Percentiles rank a stretch among this genome's conserved stretches.
Evolutionary conservation across 2,329 filamentous ascomycete genomes (phyloP).

Genomic region (Graphiopsis chlorocephala): DNA sequence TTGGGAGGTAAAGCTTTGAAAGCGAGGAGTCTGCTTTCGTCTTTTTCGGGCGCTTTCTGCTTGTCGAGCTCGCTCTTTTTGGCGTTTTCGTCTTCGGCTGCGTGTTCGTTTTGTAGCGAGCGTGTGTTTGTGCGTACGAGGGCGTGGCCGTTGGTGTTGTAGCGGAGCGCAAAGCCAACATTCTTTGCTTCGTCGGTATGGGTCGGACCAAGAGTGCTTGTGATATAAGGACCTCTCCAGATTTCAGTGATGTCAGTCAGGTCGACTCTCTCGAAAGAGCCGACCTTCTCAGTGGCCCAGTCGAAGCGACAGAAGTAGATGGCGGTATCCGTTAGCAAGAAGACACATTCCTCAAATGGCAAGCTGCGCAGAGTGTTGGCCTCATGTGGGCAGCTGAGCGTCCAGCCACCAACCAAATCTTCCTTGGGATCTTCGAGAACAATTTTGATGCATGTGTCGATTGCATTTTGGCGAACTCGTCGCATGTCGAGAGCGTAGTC

Average conservation of each 20-base stretch:
- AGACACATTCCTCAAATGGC: conserved; percentile 82
- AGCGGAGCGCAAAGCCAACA: conserved; percentile 77
- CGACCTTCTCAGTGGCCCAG: conserved; percentile 92
- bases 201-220: conserved; percentile 73
- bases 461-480: conserved; percentile 81
- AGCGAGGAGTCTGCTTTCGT: conserved; percentile 44
- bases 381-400: conserved; percentile 71
- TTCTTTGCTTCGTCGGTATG: conserved; percentile 78
- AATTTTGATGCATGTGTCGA: conserved; percentile 82
- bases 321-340: conserved; percentile 80
- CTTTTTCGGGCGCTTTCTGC: conserved; percentile 23
- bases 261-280: conserved; percentile 82
- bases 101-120: conserved; percentile 61
- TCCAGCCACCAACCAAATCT: conserved; percentile 87
- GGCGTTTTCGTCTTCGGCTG: conserved; percentile 36
- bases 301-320: conserved; percentile 90
- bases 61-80: conserved; percentile 28
- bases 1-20: conserved; percentile 56
- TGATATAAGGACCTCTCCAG: conserved; percentile 83
- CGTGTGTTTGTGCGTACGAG: conserved; percentile 80
- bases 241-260: conserved; percentile 71
- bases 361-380: conserved; percentile 65
- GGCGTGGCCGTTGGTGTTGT: conserved; percentile 68
- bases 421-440: conserved; percentile 76
- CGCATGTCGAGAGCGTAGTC: conserved; percentile 86